Evolutionary conservation across 2,329 filamentous ascomycete genomes (phyloP).

Genomic region (Alternaria angustiovoidea): DNA sequence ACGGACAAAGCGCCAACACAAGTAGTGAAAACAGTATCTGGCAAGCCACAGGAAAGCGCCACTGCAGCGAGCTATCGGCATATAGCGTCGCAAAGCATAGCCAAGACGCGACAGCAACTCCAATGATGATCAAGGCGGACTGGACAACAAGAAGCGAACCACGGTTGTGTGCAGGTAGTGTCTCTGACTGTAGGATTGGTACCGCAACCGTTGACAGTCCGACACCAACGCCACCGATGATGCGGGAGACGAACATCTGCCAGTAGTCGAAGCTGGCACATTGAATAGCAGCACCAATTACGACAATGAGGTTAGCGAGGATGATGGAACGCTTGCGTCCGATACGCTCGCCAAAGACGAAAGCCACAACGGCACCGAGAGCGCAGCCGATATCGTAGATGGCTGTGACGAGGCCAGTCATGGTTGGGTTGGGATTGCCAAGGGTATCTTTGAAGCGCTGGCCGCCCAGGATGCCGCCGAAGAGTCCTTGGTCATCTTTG

Average conservation of each 20-base stretch:
- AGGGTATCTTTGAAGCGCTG: constrained; percentile 32
- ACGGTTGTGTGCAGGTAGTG: constrained; percentile 30
- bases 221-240: constrained; percentile 55
- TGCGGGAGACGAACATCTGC: constrained; percentile 45
- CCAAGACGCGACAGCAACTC: constrained; percentile 26
- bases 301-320: constrained; percentile 57
- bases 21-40: constrained; percentile 65
- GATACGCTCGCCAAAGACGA: constrained; percentile 63
- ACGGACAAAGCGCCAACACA: constrained; percentile 59
- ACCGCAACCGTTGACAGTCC: constrained; percentile 59
- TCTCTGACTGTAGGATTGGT: constrained; percentile 55
- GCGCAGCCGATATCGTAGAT: constrained; percentile 54
- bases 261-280: constrained; percentile 40
- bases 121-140: constrained; percentile 26
- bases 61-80: constrained; percentile 24
- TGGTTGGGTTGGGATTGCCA: constrained; percentile 17
- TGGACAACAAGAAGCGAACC: constrained; percentile 24
- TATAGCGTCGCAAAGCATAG: constrained; percentile 24
- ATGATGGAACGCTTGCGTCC: constrained; percentile 65
- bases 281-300: constrained; percentile 44
- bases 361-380: constrained; percentile 47
- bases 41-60: constrained; percentile 60
- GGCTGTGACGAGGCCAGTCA: constrained; percentile 50
- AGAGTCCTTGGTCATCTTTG: constrained; percentile 36
- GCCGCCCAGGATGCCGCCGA: constrained; percentile 35